These are phyloP conservation scores for Rhodomyrtus tomentosa DNA, from an alignment of 345 rosid genomes.

Conservation along the genomic window DNA sequence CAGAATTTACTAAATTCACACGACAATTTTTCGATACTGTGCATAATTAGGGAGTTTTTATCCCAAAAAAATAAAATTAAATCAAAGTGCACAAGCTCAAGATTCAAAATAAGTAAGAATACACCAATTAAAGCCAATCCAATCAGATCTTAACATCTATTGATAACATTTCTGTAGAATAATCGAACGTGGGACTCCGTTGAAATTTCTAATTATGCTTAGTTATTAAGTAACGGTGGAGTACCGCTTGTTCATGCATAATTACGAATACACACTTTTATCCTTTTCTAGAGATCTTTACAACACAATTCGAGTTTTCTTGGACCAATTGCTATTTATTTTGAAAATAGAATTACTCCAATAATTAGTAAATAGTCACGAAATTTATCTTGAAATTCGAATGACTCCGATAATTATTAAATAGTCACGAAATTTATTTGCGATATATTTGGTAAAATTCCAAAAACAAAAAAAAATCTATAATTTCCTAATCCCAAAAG, in stretches of 20 bases:
- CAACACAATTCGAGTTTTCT: neutral
- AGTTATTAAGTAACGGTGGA: too few species aligned
- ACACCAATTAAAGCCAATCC: neutral
- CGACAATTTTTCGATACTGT: too few species aligned
- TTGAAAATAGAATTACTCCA: neutral
- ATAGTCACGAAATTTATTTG: neutral
- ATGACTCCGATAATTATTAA: neutral
- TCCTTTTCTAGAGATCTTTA: neutral
- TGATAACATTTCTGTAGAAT: neutral
- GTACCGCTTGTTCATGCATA: neutral
- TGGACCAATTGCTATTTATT: neutral
- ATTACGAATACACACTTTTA: too few species aligned
- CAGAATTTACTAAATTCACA: neutral
- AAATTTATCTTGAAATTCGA: too few species aligned
- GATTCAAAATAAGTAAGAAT: neutral
- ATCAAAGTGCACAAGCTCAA: too few species aligned
- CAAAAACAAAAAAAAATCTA: neutral
- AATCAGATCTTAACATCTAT: neutral
- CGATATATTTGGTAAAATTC: neutral
- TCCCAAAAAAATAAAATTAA: neutral
- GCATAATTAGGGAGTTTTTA: neutral
- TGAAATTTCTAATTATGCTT: neutral
- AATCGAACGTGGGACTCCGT: neutral
- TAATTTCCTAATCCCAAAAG: neutral
- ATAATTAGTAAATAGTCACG: neutral